phyloP scores from a whole-genome alignment of 2,329 filamentous ascomycete species.

The Alternaria brassicicola region DNA sequence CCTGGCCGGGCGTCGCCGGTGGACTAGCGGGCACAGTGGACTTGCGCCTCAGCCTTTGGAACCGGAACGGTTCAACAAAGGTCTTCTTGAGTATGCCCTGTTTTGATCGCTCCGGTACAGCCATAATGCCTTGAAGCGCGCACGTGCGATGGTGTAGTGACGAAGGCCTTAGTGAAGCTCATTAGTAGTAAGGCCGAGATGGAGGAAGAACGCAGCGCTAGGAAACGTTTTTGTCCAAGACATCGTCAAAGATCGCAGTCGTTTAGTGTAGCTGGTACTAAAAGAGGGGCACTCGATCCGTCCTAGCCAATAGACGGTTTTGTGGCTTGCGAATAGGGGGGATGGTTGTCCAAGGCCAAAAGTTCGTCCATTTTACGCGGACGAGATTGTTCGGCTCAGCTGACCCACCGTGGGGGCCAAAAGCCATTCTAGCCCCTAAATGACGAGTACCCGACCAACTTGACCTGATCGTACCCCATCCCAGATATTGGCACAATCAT shows the following conservation, averaged over 20 bases:
- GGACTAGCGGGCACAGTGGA: background rate
- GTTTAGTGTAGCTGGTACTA: background rate
- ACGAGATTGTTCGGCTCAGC: background rate
- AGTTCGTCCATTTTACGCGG: background rate
- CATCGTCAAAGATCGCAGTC: background rate
- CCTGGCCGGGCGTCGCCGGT: background rate
- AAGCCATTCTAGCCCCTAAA: background rate
- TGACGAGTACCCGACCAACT: background rate
- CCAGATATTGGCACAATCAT: too few species aligned
- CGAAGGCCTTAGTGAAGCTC: background rate
- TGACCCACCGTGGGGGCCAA: conserved; percentile 1
- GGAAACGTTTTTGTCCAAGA: background rate
- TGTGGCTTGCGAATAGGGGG: background rate
- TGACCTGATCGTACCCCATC: background rate
- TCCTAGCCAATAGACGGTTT: background rate
- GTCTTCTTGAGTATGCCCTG: conserved; percentile 8
- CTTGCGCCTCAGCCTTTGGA: conserved; percentile 1
- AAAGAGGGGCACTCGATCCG: too few species aligned
- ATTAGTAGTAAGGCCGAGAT: background rate
- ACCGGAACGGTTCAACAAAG: conserved; percentile 9
- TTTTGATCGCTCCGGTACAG: background rate
- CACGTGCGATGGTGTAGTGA: background rate
- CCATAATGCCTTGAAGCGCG: background rate
- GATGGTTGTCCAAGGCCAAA: background rate
- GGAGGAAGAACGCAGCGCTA: background rate